Evolutionary conservation across 805 yeast genomes (phyloP), one percentile per base, ranked within the genome.

Genomic region (Cyberlindnera euphorbiiphila): DNA sequence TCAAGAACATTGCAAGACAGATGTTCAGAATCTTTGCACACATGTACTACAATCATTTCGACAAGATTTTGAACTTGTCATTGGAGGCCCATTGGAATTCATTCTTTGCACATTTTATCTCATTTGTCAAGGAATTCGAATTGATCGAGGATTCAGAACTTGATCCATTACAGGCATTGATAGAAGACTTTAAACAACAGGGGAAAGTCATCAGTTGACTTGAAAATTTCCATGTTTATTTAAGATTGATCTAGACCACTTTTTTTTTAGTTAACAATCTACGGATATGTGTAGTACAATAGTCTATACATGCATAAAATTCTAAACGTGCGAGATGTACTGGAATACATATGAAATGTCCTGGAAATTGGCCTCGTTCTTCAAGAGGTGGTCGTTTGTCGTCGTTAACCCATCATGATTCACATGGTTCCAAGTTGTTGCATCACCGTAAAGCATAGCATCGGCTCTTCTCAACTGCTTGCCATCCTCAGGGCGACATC

Each of bases 21-120:
- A 84, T 93, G 87, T 88, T 93, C 57, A 74, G 98, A 49, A 85
- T 93, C 12, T 89, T 91, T 64, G 98, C 98, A 4, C 96, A 89
- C 57, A 79, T 93, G 25, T 93, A 89, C 59, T 85, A 87, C 63
- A 87, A 88, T 59, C 98, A 93, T 60, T 93, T 88, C 61, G 98
- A 91, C 49, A 87, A 83, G 56, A 74, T 91, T 17, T 78, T 91
- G n/a, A 97, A 93, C 59, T 64, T 93, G 42, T 81, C 95, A 2
- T 62, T 93, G 42, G 98, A 93, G 59, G 96, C 98, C 1, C 98
- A 93, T 59, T 93, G 96, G 95, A 93, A 93, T 61, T 89, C 98
- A 4, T 85, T 89, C 51, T 93, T 94, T 63, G 93, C 96, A 12
- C 98, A 93, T 59, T 93, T 85, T 54, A 74, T 91, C 29, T 82